Base-by-base conservation (phyloP, 108 stramenopile species). In the Cyclotella kingstonii region DNA sequence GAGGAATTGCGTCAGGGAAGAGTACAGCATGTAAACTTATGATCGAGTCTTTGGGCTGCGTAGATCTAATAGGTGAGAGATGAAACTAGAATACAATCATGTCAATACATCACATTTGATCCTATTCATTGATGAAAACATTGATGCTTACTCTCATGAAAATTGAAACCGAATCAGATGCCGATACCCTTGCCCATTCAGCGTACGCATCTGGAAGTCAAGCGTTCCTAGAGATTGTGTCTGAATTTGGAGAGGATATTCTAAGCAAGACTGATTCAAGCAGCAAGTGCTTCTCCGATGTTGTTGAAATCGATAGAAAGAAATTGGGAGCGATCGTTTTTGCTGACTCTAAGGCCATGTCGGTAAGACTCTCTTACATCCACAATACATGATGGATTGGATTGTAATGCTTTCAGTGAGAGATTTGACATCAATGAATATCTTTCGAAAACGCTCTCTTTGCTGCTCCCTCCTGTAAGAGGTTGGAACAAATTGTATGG, bases 1-100 rank as follows among this genome's bases (percentile, higher is more conserved):
- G 90, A 9, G 85, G 86, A 26, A 88, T 88, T 54, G 90, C 85
- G 2, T 83, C 86, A 1, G 90, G 90, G 7, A 91, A 91, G 46
- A 84, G 83, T 44, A 76, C 70, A 8, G 86, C 85, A 9, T 91
- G 83, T 57, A 58, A 82, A 59, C 33, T 87, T 18, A 69, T 91
- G 58, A 83, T 85, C 0, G 74, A 74, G 6, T 62, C 79, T 27
- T 59, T 86, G 27, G 64, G 73, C 23, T 81, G 82, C 50, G 44
- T 76, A 33, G 81, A 63, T 39, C 81, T 77, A 54, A 73, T 85
- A 18, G 84, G 69, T 71, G 55, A 54, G 69, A 45, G 21, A 0
- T 8, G 29, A 39, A 33, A 28, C 25, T 10, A 21, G 38, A 28
- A 4, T 5, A 17, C 14, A 33, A 19, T 21, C 29, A n/a, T 54